These are phyloP conservation scores for Syzygium syzygioides DNA, from an alignment of 441 rosid species.

Conservation along the genomic window DNA sequence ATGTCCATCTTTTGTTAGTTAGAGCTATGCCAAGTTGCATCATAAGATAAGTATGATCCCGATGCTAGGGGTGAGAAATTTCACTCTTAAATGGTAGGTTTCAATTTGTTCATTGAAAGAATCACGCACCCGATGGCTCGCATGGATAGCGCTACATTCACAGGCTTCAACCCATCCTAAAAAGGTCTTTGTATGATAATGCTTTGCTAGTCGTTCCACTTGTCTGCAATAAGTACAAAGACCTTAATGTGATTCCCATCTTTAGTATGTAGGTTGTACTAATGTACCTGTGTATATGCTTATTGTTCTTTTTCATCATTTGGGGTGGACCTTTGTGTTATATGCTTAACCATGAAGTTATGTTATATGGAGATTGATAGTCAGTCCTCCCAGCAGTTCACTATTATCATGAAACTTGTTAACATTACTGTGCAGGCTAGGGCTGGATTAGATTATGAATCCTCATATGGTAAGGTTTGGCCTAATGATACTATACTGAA, in stretches of 20 bases:
- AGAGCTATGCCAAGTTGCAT: neutral
- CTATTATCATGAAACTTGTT: neutral
- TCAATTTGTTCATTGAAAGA: neutral
- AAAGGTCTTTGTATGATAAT: neutral
- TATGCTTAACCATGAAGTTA: neutral
- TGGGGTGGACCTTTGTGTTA: neutral
- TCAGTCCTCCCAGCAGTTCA: neutral
- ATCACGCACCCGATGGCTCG: neutral
- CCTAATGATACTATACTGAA: constrained; percentile 76
- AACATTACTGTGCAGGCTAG: constrained; percentile 54
- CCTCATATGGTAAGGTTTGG: constrained; percentile 72
- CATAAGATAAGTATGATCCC: neutral
- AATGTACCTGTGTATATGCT: neutral
- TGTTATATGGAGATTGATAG: neutral
- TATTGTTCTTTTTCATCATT: neutral
- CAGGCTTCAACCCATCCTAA: neutral
- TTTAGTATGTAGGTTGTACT: neutral
- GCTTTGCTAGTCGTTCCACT: neutral
- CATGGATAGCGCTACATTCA: neutral
- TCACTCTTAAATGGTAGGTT: neutral
- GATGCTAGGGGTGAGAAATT: neutral
- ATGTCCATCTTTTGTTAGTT: neutral
- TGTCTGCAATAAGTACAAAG: neutral
- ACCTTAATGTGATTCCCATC: neutral
- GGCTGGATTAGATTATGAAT: constrained; percentile 91